Evolutionary conservation across 257 asterid species (phyloP).

Genomic region (Schizonepeta tenuifolia): DNA sequence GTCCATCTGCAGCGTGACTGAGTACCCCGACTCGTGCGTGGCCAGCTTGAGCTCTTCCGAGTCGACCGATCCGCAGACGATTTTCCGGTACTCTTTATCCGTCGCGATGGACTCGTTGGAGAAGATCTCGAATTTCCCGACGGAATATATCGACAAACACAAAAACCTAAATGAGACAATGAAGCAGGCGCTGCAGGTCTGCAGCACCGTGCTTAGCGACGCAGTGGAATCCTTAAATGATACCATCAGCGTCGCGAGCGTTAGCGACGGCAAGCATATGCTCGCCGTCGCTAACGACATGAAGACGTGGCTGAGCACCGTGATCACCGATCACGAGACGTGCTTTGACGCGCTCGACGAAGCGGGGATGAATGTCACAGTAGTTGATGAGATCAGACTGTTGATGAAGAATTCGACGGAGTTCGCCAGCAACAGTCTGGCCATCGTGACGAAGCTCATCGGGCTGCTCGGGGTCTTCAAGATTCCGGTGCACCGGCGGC

Average conservation of each 20-base stretch:
- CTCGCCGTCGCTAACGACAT: conserved; percentile 43
- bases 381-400: conserved; percentile 38
- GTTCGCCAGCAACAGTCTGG: conserved; percentile 71
- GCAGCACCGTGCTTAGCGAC: conserved; percentile 57
- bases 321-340: conserved; percentile 70
- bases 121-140: conserved; percentile 41
- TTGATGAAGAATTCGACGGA: conserved; percentile 60
- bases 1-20: conserved; percentile 68
- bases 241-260: conserved; percentile 38
- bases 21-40: conserved; percentile 59
- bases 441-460: conserved; percentile 65
- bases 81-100: conserved; percentile 56
- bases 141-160: conserved; percentile 35
- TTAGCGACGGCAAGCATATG: conserved; percentile 31
- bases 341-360: conserved; percentile 73
- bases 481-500: conserved; percentile 55
- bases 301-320: conserved; percentile 73
- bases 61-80: conserved; percentile 58
- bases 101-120: conserved; percentile 46
- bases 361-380: conserved; percentile 55
- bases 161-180: conserved; percentile 20
- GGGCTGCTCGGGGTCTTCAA: conserved; percentile 45
- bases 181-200: conserved; percentile 58
- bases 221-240: conserved; percentile 68
- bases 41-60: conserved; percentile 47